Evolutionary conservation across 768 basidiomycete species (phyloP).

Genomic region (Lenzites betulinus): DNA sequence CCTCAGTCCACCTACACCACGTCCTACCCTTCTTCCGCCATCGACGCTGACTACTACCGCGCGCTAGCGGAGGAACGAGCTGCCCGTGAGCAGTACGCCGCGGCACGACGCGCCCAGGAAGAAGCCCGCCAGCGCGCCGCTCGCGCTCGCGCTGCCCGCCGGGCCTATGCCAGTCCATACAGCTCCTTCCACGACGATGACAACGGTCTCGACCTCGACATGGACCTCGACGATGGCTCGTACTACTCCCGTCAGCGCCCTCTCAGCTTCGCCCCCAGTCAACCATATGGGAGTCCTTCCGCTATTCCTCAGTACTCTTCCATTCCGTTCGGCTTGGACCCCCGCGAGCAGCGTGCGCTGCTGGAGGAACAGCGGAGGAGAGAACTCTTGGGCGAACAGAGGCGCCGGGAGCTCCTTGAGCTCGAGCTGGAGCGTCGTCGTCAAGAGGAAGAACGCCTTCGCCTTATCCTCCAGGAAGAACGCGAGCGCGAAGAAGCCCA

Average conservation of each 20-base stretch:
- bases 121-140: conserved; percentile 32
- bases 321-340: conserved; percentile 17
- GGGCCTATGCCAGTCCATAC: conserved; percentile 25
- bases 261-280: not conserved
- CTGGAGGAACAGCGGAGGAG: conserved; percentile 27
- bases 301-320: conserved; percentile 9
- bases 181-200: conserved; percentile 27
- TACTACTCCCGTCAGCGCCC: conserved; percentile 8
- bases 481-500: conserved; percentile 20
- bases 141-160: conserved; percentile 29
- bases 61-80: conserved; percentile 34
- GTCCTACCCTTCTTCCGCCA: conserved; percentile 19
- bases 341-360: conserved; percentile 18
- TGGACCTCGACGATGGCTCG: conserved; percentile 12
- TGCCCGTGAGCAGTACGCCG: conserved; percentile 29
- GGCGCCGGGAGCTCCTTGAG: conserved; percentile 18
- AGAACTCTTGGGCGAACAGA: conserved; percentile 25
- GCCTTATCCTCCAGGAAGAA: conserved; percentile 19
- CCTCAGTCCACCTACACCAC: conserved; percentile 14
- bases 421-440: conserved; percentile 20
- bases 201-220: conserved; percentile 20
- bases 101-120: conserved; percentile 31
- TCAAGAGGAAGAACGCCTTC: conserved; percentile 25
- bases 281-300: conserved; percentile 7
- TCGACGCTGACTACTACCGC: conserved; percentile 28